Base-by-base conservation (phyloP, 371 early-diverging fungal genomes). In the Mortierella sp. region DNA sequence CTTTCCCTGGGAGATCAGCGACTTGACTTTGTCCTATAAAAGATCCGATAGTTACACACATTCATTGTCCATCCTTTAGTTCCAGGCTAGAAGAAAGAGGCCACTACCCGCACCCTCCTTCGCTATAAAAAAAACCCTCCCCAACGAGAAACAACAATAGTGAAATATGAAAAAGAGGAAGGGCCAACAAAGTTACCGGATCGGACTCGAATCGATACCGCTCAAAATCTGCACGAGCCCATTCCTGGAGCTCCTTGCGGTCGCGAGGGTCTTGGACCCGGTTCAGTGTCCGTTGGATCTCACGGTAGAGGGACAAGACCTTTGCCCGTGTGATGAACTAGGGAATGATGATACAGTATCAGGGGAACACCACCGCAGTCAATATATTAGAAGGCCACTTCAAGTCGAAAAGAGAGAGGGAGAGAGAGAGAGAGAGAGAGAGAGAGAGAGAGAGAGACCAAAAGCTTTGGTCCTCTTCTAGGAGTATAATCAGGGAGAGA, bases 201-300 rank as follows among this genome's bases (percentile, higher is more conserved):
- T 85, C 84, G 46, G 70, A 85, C 45, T 88, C 91, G 25, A 81
- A 64, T 14, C 88, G 84, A 58, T 86, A 86, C 19, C 85, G 87
- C 70, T 90, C 91, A 77, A 90, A 89, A 57, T 90, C 91, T 4
- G 85, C 70, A 57, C 89, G 83, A 14, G 88, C 89, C 85, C 86
- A 90, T 16, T 82, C 79, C 19, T 86, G 80, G 7, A 90, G 67
- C 64, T 88, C 88, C 61, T 83, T 67, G 3, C 86, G 86, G 29
- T 87, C 85, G 0, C 61, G 29, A 19, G 88, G 85, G 56, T 85
- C 83, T 64, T 89, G 75, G 46, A 86, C 84, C 47, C 62, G 44
- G 61, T 87, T 88, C 25, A 86, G 83, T 15, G 88, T 84, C 53
- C 90, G 72, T 44, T 87, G 75, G 58, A 90, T 87, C 45, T 88